Evolutionary conservation across 345 rosid genomes (phyloP).

Genomic region (Cardamine chenopodiifolia): DNA sequence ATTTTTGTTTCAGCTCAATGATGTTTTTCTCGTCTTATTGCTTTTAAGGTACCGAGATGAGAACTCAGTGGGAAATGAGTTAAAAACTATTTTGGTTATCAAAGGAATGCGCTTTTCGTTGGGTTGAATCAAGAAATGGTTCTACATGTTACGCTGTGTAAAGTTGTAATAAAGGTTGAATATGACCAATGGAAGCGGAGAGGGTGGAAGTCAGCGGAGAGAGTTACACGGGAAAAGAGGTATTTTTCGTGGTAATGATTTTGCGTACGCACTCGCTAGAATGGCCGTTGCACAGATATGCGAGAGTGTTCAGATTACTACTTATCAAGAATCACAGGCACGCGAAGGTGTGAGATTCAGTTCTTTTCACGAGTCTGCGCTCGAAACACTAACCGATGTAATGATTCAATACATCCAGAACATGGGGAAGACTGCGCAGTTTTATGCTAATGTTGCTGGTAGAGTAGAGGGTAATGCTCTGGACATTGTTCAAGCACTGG

Average conservation of each 20-base stretch:
- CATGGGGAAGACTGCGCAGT: constrained; percentile 62
- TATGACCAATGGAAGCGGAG: constrained; percentile 91
- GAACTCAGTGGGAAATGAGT: neutral
- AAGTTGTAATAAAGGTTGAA: constrained; percentile 80
- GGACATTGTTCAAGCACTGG: constrained; percentile 74
- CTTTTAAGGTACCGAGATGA: constrained; percentile 22
- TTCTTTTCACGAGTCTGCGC: constrained; percentile 73
- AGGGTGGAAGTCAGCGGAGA: constrained; percentile 63
- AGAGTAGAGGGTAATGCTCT: constrained; percentile 66
- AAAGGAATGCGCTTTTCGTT: constrained; percentile 38
- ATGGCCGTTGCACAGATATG: constrained; percentile 63
- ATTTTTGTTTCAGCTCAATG: neutral
- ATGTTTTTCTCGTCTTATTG: neutral
- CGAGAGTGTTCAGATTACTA: constrained; percentile 36
- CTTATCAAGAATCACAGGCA: constrained; percentile 47
- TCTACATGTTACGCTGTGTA: constrained; percentile 37
- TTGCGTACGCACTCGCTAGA: constrained; percentile 57
- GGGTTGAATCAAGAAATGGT: constrained; percentile 43
- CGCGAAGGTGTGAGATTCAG: constrained; percentile 79
- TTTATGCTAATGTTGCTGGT: constrained; percentile 67
- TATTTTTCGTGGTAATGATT: constrained; percentile 48
- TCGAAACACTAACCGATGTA: constrained; percentile 64
- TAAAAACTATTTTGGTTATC: neutral
- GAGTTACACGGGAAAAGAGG: constrained; percentile 43
- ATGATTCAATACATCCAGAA: constrained; percentile 54